Conservation (phyloP, 2,329 filamentous ascomycete genomes). For the Leptographium procerum region DNA sequence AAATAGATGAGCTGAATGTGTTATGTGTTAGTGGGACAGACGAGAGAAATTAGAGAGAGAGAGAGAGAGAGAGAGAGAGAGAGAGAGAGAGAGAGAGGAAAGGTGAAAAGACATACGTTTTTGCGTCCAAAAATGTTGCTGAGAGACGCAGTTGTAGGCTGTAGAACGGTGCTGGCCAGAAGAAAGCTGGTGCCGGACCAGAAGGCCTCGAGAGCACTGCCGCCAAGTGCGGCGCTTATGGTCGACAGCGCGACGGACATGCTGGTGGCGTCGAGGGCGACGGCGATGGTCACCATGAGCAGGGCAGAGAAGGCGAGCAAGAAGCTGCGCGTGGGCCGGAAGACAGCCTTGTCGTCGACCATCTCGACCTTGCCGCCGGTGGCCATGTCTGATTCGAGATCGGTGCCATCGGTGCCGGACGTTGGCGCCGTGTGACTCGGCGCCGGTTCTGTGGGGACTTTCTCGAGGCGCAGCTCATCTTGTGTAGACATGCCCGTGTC, state of each 20-base stretch:
- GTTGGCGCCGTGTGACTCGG: not conserved
- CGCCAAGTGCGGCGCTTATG: conserved; percentile 38
- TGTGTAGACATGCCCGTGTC: not conserved
- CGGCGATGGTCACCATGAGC: conserved; percentile 45
- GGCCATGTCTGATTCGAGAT: not conserved
- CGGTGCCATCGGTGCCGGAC: not conserved
- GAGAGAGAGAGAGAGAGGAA: conserved; percentile 23
- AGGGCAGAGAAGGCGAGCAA: conserved; percentile 39
- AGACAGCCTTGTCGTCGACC: conserved; percentile 14
- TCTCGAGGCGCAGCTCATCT: not conserved
- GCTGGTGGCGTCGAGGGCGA: conserved; percentile 54
- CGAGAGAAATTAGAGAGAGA: conserved; percentile 28
- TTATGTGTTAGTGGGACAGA: no score
- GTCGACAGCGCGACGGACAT: conserved; percentile 47
- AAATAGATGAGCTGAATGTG: conserved; percentile 10
- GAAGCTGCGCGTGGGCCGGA: conserved; percentile 25
- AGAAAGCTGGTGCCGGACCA: conserved; percentile 64
- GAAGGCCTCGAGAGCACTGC: conserved; percentile 50
- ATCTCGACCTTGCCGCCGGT: conserved; percentile 12
- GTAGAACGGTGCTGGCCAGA: conserved; percentile 49
- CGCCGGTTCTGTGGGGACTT: not conserved
- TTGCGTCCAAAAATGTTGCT: conserved; percentile 14
- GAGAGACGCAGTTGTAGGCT: conserved; percentile 30
- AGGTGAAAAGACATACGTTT: conserved; percentile 8
- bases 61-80: conserved; percentile 38